Evolutionary conservation across 2,329 filamentous ascomycete genomes (phyloP).

Genomic region (Penicillium sp.): DNA sequence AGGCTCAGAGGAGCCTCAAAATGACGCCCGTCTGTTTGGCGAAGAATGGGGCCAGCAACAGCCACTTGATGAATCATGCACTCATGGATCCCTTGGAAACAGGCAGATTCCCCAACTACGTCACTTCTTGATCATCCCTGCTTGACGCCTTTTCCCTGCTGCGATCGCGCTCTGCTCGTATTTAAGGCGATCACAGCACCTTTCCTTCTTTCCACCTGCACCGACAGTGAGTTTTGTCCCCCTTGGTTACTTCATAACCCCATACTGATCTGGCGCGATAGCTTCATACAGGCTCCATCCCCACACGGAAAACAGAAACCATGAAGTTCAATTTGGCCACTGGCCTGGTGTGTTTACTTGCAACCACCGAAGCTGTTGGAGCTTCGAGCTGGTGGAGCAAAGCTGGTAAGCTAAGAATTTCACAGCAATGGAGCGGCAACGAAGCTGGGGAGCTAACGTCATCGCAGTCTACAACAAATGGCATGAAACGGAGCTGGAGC

Average conservation of each 20-base stretch:
- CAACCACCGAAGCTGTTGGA: conserved; percentile 62
- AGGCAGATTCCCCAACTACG: conserved; percentile 29
- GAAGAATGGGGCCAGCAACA: conserved; percentile 5
- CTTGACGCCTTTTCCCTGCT: conserved; percentile 16
- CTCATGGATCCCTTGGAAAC: conserved; percentile 9
- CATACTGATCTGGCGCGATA: conserved; percentile 3
- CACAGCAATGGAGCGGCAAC: neutral
- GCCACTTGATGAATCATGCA: conserved; percentile 28
- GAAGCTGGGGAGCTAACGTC: conserved; percentile 2
- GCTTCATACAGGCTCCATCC: neutral
- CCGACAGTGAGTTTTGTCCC: conserved; percentile 1
- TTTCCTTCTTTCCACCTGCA: neutral
- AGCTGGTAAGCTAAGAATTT: conserved; percentile 62
- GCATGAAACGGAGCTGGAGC: conserved; percentile 96
- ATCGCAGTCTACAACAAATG: conserved; percentile 89
- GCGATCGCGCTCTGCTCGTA: conserved; percentile 11
- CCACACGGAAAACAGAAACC: neutral
- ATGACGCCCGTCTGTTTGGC: conserved; percentile 11
- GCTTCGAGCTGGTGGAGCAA: conserved; percentile 85
- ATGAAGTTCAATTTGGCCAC: conserved; percentile 76
- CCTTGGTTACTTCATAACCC: neutral
- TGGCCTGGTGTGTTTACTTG: conserved; percentile 68
- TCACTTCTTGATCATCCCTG: conserved; percentile 34
- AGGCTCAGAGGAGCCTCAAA: neutral
- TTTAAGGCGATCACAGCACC: conserved; percentile 7